A percentile compares a stretch with the other conserved stretches of the same genome.
These are phyloP conservation scores for Ceratobasidium sp. DNA, from an alignment of 1,284 basidiomycete species.

Conservation along the genomic window DNA sequence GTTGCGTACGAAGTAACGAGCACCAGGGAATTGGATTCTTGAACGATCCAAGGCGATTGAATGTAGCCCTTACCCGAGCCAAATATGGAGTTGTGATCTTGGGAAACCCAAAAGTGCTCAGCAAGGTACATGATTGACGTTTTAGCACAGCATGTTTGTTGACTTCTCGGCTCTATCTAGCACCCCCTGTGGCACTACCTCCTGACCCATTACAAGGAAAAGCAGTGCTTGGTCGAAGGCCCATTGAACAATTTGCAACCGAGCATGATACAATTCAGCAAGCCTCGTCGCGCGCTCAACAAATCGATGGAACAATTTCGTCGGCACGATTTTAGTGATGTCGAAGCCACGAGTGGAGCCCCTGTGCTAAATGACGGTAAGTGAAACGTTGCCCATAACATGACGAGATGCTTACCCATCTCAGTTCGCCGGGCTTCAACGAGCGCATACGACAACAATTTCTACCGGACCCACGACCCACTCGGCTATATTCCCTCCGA, in stretches of 20 bases:
- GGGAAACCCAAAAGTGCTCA: constrained; percentile 98
- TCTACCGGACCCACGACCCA: constrained; percentile 95
- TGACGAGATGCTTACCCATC: constrained; percentile 46
- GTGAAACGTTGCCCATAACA: constrained; percentile 50
- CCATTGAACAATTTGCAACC: constrained; percentile 96
- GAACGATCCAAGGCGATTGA: constrained; percentile 96
- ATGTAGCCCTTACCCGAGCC: constrained; percentile 96
- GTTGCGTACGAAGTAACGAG: constrained; percentile 99
- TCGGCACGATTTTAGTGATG: constrained; percentile 87
- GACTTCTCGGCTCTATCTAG: constrained; percentile 61
- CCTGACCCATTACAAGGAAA: constrained; percentile 98
- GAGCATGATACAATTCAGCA: constrained; percentile 99
- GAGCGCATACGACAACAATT: constrained; percentile 92
- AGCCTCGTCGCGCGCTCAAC: constrained; percentile 85
- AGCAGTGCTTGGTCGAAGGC: constrained; percentile 93
- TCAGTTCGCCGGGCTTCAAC: constrained; percentile 77
- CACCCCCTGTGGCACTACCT: constrained; percentile 99
- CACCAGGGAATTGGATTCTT: constrained; percentile 99
- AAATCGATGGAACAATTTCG: constrained; percentile 93
- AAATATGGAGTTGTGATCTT: constrained; percentile 98
- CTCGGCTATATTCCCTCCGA: constrained; percentile 96
- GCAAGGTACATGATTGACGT: constrained; percentile 80
- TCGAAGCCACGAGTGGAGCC: constrained; percentile 67
- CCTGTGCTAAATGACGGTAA: constrained; percentile 51
- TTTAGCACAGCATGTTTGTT: constrained; percentile 84